Base-by-base conservation (phyloP, 2,329 filamentous ascomycete species). In the Alternaria novae-zelandiae region DNA sequence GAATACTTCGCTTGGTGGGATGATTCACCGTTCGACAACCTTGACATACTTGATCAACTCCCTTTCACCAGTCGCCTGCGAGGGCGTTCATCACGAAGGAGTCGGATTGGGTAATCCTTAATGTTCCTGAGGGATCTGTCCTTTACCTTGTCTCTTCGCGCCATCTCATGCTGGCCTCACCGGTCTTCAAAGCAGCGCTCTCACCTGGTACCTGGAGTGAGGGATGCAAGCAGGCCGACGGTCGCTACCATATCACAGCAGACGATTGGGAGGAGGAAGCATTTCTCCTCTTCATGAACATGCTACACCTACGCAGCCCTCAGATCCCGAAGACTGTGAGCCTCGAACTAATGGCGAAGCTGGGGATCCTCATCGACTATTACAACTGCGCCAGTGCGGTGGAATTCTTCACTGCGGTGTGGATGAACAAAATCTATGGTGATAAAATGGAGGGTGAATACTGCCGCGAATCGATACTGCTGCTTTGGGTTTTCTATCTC, bases 251-350 rank as follows among this genome's bases (percentile, higher is more conserved):
- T 5, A 56, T 57, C 9, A 15, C 17, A 11, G 26, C 30, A 5
- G 51, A 64, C 13, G 59, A 66, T 73, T 68, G 61, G 59, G 75
- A 84, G 54, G 70, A 76, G 6, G 72, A 79, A 9, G 82, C 82
- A 0, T 75, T 85, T 6, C 69, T 78, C 13, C 79, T 82, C 13
- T 65, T 85, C 1, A 70, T 86, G 56, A 80, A 83, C 61, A 81
- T 83, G 15, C 71, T 86, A n/a, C 84, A 86, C 70, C 73, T 80
- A 56, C 78, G 77, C 3, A 78, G 73, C 9, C 64, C 72, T 30
- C 75, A 80, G 41, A 76, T 85, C 8, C 83, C 83, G 0, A 69
- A 17, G 6, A 0, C 10, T 2, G 30, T 26, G 1, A 4, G 6
- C 17, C 20, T 60, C 6, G 30, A 43, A 6, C 47, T 44, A 10